phyloP scores from a whole-genome alignment of 1,284 basidiomycete genomes.

The Apiotrichum laibachii region DNA sequence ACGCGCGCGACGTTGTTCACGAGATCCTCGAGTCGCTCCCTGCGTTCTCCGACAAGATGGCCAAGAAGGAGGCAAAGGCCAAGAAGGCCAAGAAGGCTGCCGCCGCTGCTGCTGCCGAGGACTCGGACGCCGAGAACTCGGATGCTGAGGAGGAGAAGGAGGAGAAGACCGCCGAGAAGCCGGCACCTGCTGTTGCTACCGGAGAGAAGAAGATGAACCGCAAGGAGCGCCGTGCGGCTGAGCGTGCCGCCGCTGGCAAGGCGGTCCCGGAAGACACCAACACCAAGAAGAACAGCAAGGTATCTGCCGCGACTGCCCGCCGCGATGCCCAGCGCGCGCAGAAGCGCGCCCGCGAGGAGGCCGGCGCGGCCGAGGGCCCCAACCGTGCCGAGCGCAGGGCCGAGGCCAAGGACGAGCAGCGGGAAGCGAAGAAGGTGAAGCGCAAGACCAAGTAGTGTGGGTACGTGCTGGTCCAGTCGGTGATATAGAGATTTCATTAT shows the following conservation, averaged over 20 bases:
- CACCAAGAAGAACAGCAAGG: not conserved
- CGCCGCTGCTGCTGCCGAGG: no score
- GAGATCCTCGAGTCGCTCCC: constrained; percentile 26
- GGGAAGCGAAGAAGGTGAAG: constrained; percentile 3
- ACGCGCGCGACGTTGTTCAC: constrained; percentile 35
- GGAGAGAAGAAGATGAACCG: constrained; percentile 11
- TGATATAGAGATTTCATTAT: not conserved
- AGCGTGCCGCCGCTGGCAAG: constrained; percentile 16
- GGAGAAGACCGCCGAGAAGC: not conserved
- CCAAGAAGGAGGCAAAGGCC: constrained; percentile 4
- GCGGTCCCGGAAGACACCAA: not conserved
- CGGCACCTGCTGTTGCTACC: not conserved
- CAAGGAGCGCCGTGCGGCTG: constrained; percentile 14
- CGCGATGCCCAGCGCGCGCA: constrained; percentile 11
- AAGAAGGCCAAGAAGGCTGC: constrained; percentile 7
- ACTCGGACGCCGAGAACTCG: not conserved
- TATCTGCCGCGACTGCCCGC: constrained; percentile 10
- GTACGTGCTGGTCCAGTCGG: not conserved
- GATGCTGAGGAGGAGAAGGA: no score
- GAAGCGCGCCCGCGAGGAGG: constrained; percentile 6
- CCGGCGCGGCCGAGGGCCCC: not conserved
- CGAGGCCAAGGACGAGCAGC: constrained; percentile 4
- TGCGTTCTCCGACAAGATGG: not conserved
- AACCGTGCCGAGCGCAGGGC: constrained; percentile 10
- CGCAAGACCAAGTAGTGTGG: not conserved